Evolutionary conservation across 2,329 filamentous ascomycete genomes (phyloP), one percentile per base, ranked within the genome.

Genomic region (Grosmannia clavigera): DNA sequence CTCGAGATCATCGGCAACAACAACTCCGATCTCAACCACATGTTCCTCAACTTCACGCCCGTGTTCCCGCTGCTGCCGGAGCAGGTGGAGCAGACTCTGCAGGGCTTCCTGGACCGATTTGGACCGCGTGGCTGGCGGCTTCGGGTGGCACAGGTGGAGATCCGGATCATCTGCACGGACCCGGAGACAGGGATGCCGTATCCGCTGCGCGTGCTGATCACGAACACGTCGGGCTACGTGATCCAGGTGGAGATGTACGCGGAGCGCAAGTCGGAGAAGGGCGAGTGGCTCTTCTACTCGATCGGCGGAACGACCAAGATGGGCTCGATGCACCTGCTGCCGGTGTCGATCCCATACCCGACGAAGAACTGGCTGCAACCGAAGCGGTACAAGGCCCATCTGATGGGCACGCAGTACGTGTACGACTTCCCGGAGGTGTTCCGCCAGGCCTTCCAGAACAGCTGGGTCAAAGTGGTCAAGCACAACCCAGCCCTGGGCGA

Each of bases 381-480:
- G 64, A 97, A 97, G 85, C 86, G 94, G 68, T 97, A 99, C 85
- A 96, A 96, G 86, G 94, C 94, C 66, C 94, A 99, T 73, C 79
- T 97, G 64, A 96, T 99, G 92, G 94, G 94, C 65, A 99, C 94
- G 33, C 94, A 99, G 76, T 99, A 96, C 72, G 94, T 97, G 59
- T 99, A 99, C 73, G 94, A 99, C 75, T 99, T 99, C 87, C 94
- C 94, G 35, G 94, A 99, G 81, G 85, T 99, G 56, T 99, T 99
- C 88, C 85, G 94, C 70, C 94, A 97, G 76, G 91, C 94, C 53
- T 90, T 96, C 71, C 91, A 96, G 78, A 96, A 96, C 80, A 88
- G 84, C 75, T 99, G 94, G 94, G 76, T 78, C 70, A 86, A 86
- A 72, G 84, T 85, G 60, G 81, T 88, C 65, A 84, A 85, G 72